A percentile compares a stretch with the other conserved stretches of the same genome.
Conservation (phyloP, 257 asterid genomes). For the Knoxia roxburghii region DNA sequence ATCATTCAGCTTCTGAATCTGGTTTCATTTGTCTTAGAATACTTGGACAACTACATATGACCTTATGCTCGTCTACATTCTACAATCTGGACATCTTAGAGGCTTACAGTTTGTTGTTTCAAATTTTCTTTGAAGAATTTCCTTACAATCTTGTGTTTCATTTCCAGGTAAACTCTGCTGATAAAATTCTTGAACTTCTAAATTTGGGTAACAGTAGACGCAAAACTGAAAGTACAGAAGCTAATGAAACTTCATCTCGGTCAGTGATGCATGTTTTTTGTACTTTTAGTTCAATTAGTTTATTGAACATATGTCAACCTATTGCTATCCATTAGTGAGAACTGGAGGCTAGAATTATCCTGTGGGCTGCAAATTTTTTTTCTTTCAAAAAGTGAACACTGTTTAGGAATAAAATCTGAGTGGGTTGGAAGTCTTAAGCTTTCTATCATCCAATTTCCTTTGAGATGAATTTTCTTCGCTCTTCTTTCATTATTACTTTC, state of each 20-base stretch:
- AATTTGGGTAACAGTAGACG: conserved; percentile 90
- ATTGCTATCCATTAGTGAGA: not conserved
- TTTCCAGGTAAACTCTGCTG: conserved; percentile 87
- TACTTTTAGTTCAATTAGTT: not conserved
- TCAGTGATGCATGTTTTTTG: conserved; percentile 32
- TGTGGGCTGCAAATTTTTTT: not conserved
- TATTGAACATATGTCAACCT: not conserved
- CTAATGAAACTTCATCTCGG: conserved; percentile 93
- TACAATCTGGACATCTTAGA: not conserved
- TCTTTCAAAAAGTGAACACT: no score
- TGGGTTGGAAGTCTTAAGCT: not conserved
- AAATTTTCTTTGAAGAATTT: not conserved
- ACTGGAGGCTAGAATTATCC: not conserved
- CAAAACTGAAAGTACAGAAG: conserved; percentile 91
- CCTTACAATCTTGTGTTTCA: conserved; percentile 20
- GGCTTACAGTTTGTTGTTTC: not conserved
- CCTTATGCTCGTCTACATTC: conserved; percentile 4
- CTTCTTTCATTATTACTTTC: not conserved
- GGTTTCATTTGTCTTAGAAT: not conserved
- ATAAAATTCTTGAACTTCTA: conserved; percentile 83
- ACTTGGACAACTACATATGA: not conserved
- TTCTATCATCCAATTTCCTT: not conserved
- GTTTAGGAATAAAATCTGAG: not conserved
- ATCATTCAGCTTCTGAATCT: conserved; percentile 2
- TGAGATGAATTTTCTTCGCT: not conserved